A percentile compares a stretch with the other conserved stretches of the same genome.
phyloP scores from a whole-genome alignment of 2,329 filamentous ascomycete species.

The Claviceps sp. region DNA sequence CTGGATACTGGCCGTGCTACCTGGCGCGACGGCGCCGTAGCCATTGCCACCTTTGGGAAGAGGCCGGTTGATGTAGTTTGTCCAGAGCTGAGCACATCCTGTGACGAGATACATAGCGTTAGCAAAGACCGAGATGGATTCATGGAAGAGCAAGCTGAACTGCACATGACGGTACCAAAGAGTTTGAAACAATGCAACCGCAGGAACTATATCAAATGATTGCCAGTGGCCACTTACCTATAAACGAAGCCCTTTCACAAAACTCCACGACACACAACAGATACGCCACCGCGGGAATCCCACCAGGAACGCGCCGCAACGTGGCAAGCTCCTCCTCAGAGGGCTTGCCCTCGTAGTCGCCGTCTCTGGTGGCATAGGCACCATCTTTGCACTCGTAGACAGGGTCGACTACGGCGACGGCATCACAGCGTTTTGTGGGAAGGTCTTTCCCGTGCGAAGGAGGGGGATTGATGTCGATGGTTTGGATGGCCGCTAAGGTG shows the following conservation, averaged over 20 bases:
- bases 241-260: constrained; percentile 47
- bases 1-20: constrained; percentile 29
- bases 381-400: too few species aligned
- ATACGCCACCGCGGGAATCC: constrained; percentile 39
- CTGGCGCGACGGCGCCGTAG: constrained; percentile 27
- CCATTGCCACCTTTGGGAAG: constrained; percentile 38
- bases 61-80: constrained; percentile 49
- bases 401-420: neutral
- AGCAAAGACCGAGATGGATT: too few species aligned
- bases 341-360: constrained; percentile 27
- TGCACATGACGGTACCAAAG: too few species aligned
- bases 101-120: too few species aligned
- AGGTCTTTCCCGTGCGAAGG: too few species aligned
- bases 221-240: constrained; percentile 24
- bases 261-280: constrained; percentile 46
- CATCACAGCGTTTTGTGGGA: too few species aligned
- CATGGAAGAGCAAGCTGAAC: too few species aligned
- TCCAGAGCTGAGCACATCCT: constrained; percentile 15
- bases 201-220: too few species aligned
- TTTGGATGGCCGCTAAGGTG: too few species aligned
- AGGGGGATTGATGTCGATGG: too few species aligned
- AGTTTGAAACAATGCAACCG: too few species aligned
- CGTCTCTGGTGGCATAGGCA: constrained; percentile 6
- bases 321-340: constrained; percentile 40
- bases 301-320: constrained; percentile 37